Evolutionary conservation across 768 basidiomycete species (phyloP).

Genomic region (Mycena pura): DNA sequence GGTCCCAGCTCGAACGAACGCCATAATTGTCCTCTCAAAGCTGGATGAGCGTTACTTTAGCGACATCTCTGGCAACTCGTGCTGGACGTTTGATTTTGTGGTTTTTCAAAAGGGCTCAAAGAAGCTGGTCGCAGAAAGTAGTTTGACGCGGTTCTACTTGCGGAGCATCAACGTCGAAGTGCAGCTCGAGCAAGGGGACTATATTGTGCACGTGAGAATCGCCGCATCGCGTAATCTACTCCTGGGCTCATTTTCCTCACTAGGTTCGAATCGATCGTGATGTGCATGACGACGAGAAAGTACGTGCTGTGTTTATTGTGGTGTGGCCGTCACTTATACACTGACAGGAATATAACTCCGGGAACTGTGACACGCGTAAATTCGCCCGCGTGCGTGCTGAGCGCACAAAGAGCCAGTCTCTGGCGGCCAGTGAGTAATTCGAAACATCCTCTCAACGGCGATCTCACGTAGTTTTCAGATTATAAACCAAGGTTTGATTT

Average conservation of each 20-base stretch:
- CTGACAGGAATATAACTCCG: not conserved
- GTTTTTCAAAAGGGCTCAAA: conserved; percentile 55
- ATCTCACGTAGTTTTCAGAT: conserved; percentile 27
- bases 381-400: conserved; percentile 44
- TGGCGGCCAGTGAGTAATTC: conserved; percentile 55
- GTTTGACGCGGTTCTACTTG: conserved; percentile 42
- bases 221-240: not conserved
- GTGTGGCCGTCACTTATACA: not conserved
- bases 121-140: conserved; percentile 44
- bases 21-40: conserved; percentile 61
- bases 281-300: conserved; percentile 3
- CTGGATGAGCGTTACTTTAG: conserved; percentile 56
- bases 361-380: conserved; percentile 27
- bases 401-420: conserved; percentile 52
- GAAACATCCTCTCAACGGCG: not conserved
- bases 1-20: conserved; percentile 44
- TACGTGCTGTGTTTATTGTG: not conserved
- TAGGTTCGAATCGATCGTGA: conserved; percentile 28
- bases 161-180: conserved; percentile 52
- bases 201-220: conserved; percentile 47
- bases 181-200: conserved; percentile 49
- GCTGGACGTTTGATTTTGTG: conserved; percentile 58
- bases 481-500: conserved; percentile 26
- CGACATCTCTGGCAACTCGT: conserved; percentile 50
- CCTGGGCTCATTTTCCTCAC: conserved; percentile 32